Evolutionary conservation across 2,329 filamentous ascomycete species (phyloP), one percentile per base, ranked within the genome.

Genomic region (Aspergillus niger): DNA sequence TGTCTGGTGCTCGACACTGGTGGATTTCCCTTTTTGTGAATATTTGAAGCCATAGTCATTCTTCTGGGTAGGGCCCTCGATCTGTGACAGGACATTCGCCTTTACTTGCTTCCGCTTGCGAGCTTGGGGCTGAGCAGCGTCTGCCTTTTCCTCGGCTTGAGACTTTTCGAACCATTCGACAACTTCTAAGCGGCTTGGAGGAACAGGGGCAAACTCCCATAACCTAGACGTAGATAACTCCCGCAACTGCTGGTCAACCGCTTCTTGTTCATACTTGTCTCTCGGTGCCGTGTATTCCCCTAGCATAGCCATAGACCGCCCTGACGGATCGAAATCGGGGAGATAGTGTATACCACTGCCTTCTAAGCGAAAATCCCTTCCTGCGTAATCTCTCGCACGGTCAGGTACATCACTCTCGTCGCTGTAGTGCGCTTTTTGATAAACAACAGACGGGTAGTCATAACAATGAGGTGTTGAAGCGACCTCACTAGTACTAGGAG

Each of bases 401-500:
- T 89, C 83, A 11, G 93, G 92, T 0, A 97, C 90, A 75, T 98
- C 95, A 54, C 82, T 83, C 63, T 96, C 91, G 28, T 91, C 83
- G 67, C 92, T 91, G 72, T 97, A 98, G 70, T 89, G 93, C 0
- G 93, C 89, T 71, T 92, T 88, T 74, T 92, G 91, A 65, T 97
- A 96, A 52, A 97, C 84, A 13, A 90, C 83, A 60, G 88, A 82
- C 0, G 90, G 89, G 8, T 87, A 77, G 11, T 82, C 82, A 59
- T 82, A 76, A n/a, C 80, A 64, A 72, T 66, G 75, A 73, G 92
- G 82, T 0, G 86, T 89, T 1, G 79, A 77, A 2, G 78, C 70
- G 1, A 92, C 79, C 67, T 81, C 83, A 48, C 36, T 79, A 63
- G 49, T 41, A 8, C 60, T 63, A 11, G 77, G 77, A 22, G 70